Conservation (phyloP, 2,329 filamentous ascomycete species). For the Apiospora aurea region DNA sequence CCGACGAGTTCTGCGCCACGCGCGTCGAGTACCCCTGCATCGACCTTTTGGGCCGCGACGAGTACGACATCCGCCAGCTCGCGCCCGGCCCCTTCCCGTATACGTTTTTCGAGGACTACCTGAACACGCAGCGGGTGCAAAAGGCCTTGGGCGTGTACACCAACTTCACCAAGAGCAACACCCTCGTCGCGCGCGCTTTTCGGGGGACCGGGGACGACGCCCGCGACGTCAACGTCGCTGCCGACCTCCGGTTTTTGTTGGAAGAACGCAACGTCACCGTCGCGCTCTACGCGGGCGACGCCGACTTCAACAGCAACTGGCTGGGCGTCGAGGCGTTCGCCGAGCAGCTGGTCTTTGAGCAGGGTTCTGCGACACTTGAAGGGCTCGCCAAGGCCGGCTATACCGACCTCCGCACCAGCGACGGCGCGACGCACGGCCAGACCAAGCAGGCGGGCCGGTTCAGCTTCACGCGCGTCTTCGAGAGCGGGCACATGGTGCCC, state of each 20-base stretch:
- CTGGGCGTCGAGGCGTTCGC: constrained; percentile 38
- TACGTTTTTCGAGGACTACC: constrained; percentile 60
- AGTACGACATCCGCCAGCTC: constrained; percentile 67
- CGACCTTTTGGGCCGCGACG: constrained; percentile 58
- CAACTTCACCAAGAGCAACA: constrained; percentile 61
- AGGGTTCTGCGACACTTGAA: constrained; percentile 42
- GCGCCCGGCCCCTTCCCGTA: constrained; percentile 64
- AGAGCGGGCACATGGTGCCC: constrained; percentile 52
- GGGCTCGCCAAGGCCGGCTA: constrained; percentile 52
- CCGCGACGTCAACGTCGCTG: constrained; percentile 37
- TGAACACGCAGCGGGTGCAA: constrained; percentile 62
- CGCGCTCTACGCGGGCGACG: constrained; percentile 42
- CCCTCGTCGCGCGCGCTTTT: constrained; percentile 56
- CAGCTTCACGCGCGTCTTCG: constrained; percentile 56
- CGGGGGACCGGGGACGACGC: constrained; percentile 61
- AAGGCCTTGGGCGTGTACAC: constrained; percentile 64
- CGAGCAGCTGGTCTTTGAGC: constrained; percentile 33
- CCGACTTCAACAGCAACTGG: constrained; percentile 45
- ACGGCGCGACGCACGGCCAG: constrained; percentile 51
- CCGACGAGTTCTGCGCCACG: constrained; percentile 62
- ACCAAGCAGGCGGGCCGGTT: constrained; percentile 59
- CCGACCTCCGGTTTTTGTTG: constrained; percentile 36
- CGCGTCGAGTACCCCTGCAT: constrained; percentile 62
- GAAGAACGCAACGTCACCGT: constrained; percentile 33
- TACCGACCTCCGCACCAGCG: constrained; percentile 49